phyloP scores from a whole-genome alignment of 192 early-diverging fungal genomes.

The Phycomyces blakesleeanus region DNA sequence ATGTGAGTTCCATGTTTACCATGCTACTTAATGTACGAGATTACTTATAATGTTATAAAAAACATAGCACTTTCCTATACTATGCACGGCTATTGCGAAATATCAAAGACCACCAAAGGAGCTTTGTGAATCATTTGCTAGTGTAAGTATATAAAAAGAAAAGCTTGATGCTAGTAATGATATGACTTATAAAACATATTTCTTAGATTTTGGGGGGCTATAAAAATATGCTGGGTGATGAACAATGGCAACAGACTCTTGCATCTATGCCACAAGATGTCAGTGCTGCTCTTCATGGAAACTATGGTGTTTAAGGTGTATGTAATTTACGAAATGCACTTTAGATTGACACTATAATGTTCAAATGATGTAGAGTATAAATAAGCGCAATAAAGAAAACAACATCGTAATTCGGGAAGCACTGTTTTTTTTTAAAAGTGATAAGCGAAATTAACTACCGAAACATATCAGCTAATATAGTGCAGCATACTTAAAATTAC shows the following conservation, averaged over 20 bases:
- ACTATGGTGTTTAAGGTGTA: slow-evolving; percentile 44
- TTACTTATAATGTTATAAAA: not conserved
- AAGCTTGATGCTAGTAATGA: not conserved
- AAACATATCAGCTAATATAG: no score
- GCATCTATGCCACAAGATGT: slow-evolving; percentile 44
- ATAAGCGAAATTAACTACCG: no score
- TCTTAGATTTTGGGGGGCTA: slow-evolving; percentile 62
- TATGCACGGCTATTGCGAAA: slow-evolving; percentile 79
- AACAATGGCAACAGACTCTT: slow-evolving; percentile 54
- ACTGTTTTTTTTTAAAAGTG: no score
- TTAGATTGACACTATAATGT: no score
- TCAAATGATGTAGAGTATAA: no score
- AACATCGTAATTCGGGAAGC: no score
- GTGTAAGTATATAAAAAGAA: slow-evolving; percentile 43
- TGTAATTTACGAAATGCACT: no score
- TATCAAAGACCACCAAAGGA: slow-evolving; percentile 67
- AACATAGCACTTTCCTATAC: slow-evolving; percentile 57
- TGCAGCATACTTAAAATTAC: no score
- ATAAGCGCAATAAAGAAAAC: no score
- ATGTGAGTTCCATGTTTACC: slow-evolving; percentile 31
- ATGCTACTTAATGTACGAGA: not conserved
- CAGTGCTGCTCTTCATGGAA: slow-evolving; percentile 40
- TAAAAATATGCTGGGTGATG: slow-evolving; percentile 59
- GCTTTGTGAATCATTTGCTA: slow-evolving; percentile 61
- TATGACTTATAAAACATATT: not conserved